Evolutionary conservation across 1,139 yeast species (phyloP), one percentile per base, ranked within the genome.

Genomic region (Saccharomyces pastorianus): DNA sequence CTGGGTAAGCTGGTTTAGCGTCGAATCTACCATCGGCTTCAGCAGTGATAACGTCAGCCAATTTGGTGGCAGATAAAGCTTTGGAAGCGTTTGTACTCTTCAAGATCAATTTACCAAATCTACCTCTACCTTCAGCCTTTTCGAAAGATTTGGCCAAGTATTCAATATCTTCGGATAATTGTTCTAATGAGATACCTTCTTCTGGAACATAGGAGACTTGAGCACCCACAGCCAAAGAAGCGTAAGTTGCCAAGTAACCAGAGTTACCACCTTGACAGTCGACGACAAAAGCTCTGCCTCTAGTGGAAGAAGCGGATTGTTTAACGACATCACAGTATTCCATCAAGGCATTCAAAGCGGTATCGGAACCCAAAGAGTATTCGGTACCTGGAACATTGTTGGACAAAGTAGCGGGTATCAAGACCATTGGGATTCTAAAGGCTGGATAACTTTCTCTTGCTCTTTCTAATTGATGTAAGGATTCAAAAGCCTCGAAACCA

Each of bases 251-350:
- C 64, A 93, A 83, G 70, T 82, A 93, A 32, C 99, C 99, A 7
- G 95, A 85, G 72, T 89, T 86, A 54, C 98, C 99, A 64, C 99
- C 99, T 76, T 93, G 98, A 38, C 88, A 96, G 67, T 93, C 99
- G 58, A 93, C 96, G 28, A 93, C 96, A 69, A 93, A 93, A 6
- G 88, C 95, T 67, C 99, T 82, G 64, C 95, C 88, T 75, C 99
- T 83, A 2, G 96, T 85, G 25, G 98, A 89, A 20, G 96, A 84
- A 2, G 99, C 98, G 49, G 93, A 83, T 74, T 90, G 98, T 73
- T 91, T 90, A 61, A 93, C 88, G 29, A 89, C 90, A 71, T 93
- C 99, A 77, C 98, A 91, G 75, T 93, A 93, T 56, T 84, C 80
- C 67, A 90, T 90, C 70, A 93, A 79, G 34, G 95, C 81, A 71